Conservation (phyloP, 2,329 filamentous ascomycete species). For the Dactylellina cionopaga region DNA sequence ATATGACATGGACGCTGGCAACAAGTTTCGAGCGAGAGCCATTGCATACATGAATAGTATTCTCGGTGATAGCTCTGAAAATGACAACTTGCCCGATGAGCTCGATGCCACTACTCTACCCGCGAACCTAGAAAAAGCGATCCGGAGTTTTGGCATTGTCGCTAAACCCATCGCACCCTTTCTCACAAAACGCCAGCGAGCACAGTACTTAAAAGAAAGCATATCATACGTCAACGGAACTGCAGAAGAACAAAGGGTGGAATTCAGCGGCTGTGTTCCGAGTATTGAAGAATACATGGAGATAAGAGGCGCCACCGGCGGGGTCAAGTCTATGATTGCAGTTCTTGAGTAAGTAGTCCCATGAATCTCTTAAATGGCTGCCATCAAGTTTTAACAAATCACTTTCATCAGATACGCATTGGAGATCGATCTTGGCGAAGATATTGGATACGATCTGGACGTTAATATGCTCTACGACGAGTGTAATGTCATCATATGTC, state of each 20-base stretch:
- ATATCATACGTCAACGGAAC: slow-evolving; percentile 30
- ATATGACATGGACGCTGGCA: slow-evolving; percentile 22
- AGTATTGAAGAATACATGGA: slow-evolving; percentile 53
- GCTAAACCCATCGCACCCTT: slow-evolving; percentile 23
- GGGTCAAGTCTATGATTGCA: slow-evolving; percentile 15
- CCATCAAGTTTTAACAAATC: no score
- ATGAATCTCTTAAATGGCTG: no score
- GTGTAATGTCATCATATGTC: slow-evolving; percentile 8
- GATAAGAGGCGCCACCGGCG: slow-evolving; percentile 46
- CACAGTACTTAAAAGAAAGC: slow-evolving; percentile 19
- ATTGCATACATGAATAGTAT: slow-evolving; percentile 18
- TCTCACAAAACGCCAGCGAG: slow-evolving; percentile 30
- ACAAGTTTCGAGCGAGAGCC: slow-evolving; percentile 31
- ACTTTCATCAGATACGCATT: slow-evolving; percentile 40
- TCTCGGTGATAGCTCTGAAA: slow-evolving; percentile 19
- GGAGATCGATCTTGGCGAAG: slow-evolving; percentile 47
- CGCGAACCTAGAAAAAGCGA: slow-evolving; percentile 18
- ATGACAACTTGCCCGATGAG: no score
- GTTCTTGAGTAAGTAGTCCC: no score
- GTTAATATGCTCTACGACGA: slow-evolving; percentile 26
- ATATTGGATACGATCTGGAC: slow-evolving; percentile 37
- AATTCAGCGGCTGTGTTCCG: slow-evolving; percentile 49
- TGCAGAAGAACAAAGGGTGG: slow-evolving; percentile 43
- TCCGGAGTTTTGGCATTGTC: slow-evolving; percentile 48
- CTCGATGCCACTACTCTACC: neutral